Evolutionary conservation across 352 stramenopile species (phyloP).

Genomic region (Phytophthora crassamura): DNA sequence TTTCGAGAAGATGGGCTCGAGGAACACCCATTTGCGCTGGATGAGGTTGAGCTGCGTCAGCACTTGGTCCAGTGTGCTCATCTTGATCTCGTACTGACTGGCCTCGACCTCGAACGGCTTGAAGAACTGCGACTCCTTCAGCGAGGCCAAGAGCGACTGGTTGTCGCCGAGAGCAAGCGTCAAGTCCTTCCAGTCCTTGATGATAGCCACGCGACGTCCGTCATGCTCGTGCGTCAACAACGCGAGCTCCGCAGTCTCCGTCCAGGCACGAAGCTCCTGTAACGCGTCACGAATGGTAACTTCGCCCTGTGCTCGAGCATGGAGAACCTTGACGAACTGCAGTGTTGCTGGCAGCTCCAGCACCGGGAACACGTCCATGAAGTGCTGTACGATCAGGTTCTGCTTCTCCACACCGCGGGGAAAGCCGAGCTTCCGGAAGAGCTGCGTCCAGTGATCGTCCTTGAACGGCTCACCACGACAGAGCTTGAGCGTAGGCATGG

Average conservation of each 20-base stretch:
- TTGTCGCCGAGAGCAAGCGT: slow-evolving; percentile 96
- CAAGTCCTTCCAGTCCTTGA: slow-evolving; percentile 97
- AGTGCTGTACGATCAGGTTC: slow-evolving; percentile 92
- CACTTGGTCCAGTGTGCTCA: slow-evolving; percentile 85
- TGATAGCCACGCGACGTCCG: slow-evolving; percentile 83
- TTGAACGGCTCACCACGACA: slow-evolving; percentile 96
- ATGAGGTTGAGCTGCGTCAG: slow-evolving; percentile 90
- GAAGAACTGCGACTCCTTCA: slow-evolving; percentile 97
- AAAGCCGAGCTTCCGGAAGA: slow-evolving; percentile 93
- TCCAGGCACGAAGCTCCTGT: slow-evolving; percentile 94
- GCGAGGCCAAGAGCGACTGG: slow-evolving; percentile 92
- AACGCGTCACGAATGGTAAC: slow-evolving; percentile 96
- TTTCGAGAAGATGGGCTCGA: slow-evolving; percentile 96
- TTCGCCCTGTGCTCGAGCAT: slow-evolving; percentile 90
- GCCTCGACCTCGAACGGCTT: slow-evolving; percentile 94
- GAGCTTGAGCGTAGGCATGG: slow-evolving; percentile 94
- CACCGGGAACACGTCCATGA: slow-evolving; percentile 78
- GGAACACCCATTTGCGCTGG: slow-evolving; percentile 96
- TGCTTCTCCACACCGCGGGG: slow-evolving; percentile 86
- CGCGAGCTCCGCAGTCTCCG: slow-evolving; percentile 90
- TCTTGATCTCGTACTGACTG: slow-evolving; percentile 91
- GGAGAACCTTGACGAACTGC: slow-evolving; percentile 95
- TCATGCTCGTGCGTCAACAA: slow-evolving; percentile 91
- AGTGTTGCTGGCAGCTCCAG: slow-evolving; percentile 87
- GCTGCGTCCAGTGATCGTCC: slow-evolving; percentile 95